Conservation (phyloP, 2,329 filamentous ascomycete genomes). For the Colletotrichum graminicola region DNA sequence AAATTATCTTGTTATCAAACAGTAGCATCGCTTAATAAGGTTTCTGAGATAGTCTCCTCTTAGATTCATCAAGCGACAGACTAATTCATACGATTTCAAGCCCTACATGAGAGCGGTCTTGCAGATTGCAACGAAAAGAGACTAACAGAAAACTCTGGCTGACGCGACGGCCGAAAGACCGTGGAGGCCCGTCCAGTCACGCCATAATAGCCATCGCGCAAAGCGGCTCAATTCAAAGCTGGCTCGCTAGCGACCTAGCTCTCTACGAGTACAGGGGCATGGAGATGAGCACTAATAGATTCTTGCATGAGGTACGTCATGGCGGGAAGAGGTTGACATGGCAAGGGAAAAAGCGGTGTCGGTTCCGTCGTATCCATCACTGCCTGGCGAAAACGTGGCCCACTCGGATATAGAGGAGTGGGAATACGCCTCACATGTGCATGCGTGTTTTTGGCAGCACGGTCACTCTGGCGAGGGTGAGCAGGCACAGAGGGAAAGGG, state of each 20-base stretch:
- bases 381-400: neutral
- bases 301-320: slow-evolving; percentile 24
- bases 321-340: neutral
- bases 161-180: neutral
- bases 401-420: neutral
- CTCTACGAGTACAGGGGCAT: neutral
- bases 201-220: neutral
- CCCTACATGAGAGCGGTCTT: neutral
- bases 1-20: neutral
- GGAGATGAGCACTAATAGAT: slow-evolving; percentile 8
- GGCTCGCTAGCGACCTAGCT: neutral
- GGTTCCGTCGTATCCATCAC: neutral
- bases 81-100: neutral
- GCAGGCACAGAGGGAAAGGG: neutral
- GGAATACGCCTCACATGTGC: neutral
- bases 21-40: neutral
- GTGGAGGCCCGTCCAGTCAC: neutral
- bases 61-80: neutral
- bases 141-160: neutral
- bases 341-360: slow-evolving; percentile 17
- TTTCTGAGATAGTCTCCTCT: no score
- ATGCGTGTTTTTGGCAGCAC: neutral
- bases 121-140: neutral
- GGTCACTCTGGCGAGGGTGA: neutral
- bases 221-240: neutral